Evolutionary conservation across 2,329 filamentous ascomycete species (phyloP).

Genomic region (Cordyceps cateniannulata): DNA sequence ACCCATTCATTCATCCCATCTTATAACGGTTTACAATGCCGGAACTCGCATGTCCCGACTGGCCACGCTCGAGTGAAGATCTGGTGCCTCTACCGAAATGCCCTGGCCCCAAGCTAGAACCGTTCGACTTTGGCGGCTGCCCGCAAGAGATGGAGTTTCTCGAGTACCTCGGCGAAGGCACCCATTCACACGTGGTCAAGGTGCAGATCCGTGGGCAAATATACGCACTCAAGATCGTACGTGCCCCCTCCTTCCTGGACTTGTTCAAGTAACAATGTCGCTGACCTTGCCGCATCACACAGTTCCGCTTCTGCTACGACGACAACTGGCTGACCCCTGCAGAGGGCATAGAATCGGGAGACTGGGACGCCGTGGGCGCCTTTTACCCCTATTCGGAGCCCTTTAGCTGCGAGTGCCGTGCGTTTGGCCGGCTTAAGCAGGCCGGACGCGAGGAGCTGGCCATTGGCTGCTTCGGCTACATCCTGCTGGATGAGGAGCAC

Average conservation of each 20-base stretch:
- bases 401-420: background rate
- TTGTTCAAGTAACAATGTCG: too few species aligned
- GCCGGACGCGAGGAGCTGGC: background rate
- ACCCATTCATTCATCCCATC: too few species aligned
- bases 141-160: slow-evolving; percentile 20
- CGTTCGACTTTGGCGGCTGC: slow-evolving; percentile 19
- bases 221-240: background rate
- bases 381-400: background rate
- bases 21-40: background rate
- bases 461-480: background rate
- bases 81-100: slow-evolving; percentile 18
- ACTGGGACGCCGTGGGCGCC: background rate
- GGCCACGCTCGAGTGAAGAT: slow-evolving; percentile 13
- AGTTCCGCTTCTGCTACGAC: background rate
- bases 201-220: background rate
- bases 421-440: background rate
- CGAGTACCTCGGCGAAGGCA: slow-evolving; percentile 13
- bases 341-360: background rate
- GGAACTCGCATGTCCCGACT: background rate
- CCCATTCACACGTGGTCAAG: slow-evolving; percentile 9
- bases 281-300: background rate
- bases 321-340: background rate
- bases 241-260: background rate
- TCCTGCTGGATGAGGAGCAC: background rate
- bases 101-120: slow-evolving; percentile 19